Evolutionary conservation across 306 rosid species (phyloP), one percentile per base, ranked within the genome.

Genomic region (Lathyrus tuberosus): DNA sequence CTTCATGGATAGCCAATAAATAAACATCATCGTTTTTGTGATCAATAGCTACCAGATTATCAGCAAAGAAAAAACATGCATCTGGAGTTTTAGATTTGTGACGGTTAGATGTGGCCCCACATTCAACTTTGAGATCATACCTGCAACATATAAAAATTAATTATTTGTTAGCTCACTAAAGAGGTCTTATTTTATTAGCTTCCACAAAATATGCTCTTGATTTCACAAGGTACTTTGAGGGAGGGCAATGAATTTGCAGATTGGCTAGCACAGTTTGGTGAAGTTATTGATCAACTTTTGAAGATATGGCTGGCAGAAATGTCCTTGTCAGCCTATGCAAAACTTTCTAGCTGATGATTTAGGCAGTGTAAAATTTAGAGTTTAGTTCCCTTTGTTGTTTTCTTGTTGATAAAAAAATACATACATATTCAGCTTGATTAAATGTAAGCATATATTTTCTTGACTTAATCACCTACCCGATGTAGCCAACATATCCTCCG

Each of bases 61-160:
- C 99, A 37, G 95, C 92, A 79, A 95, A 95, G 87, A 95, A 95
- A 75, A 95, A 91, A 67, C 96, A 89, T 46, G 99, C 99, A 79
- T 95, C 99, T 47, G 97, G 99, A 73, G 92, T 83, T 79, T 69
- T 76, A 26, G 99, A 95, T 78, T 84, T 84, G 85, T 95, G 92
- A 52, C 48, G 77, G 79, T 91, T 91, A 37, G 81, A 83, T 11
- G 70, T 73, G 43, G 58, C 84, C 38, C 89, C 94, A 68, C 99
- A 91, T 84, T 95, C 97, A 77, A 80, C 86, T 89, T 95, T 95
- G 61, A 95, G 95, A 86, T 84, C 84, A 84, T 87, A 95, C 76
- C 99, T 95, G 88, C 79, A 86, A 75, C 61, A 82, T 30, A 80
- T 38, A 64, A 73, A 77, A 73, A 82, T 58, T 54, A 30, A 76